A percentile compares a stretch with the other conserved stretches of the same genome.
These are phyloP conservation scores for Penicillium italicum DNA, from an alignment of 2,329 filamentous ascomycete genomes.

Conservation along the genomic window DNA sequence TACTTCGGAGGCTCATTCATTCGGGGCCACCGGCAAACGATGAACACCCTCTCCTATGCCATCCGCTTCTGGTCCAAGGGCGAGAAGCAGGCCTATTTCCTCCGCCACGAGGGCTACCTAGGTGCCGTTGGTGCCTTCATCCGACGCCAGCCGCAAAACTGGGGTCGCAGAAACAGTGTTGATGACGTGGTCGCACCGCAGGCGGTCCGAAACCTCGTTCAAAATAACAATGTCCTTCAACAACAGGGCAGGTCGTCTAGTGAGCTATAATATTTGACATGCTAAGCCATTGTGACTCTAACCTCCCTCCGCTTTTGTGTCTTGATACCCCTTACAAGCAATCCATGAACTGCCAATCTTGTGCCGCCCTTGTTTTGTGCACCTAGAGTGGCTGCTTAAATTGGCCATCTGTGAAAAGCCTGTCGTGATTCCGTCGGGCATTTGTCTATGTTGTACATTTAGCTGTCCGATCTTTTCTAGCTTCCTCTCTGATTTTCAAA, in stretches of 20 bases:
- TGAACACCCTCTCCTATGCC: constrained; percentile 94
- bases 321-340: constrained; percentile 8
- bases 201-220: constrained; percentile 22
- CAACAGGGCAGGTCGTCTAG: constrained; percentile 14
- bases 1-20: constrained; percentile 99
- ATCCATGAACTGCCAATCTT: neutral
- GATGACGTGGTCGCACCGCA: constrained; percentile 48
- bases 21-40: constrained; percentile 91
- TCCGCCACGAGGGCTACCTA: constrained; percentile 92
- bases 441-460: neutral
- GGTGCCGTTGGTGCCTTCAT: constrained; percentile 92
- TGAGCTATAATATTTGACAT: constrained; percentile 9
- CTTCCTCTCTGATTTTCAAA: neutral
- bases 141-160: constrained; percentile 83
- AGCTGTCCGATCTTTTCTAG: neutral
- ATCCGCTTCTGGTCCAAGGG: constrained; percentile 98
- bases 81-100: constrained; percentile 89
- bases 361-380: neutral
- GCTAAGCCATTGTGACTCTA: neutral
- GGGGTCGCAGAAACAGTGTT: constrained; percentile 78
- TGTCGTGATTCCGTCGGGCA: neutral
- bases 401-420: neutral
- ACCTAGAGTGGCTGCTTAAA: neutral
- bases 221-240: constrained; percentile 13
- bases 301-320: neutral